Percentiles rank a stretch among this genome's conserved stretches.
Conservation (phyloP, 306 rosid species). For the Rosa multiflora region DNA sequence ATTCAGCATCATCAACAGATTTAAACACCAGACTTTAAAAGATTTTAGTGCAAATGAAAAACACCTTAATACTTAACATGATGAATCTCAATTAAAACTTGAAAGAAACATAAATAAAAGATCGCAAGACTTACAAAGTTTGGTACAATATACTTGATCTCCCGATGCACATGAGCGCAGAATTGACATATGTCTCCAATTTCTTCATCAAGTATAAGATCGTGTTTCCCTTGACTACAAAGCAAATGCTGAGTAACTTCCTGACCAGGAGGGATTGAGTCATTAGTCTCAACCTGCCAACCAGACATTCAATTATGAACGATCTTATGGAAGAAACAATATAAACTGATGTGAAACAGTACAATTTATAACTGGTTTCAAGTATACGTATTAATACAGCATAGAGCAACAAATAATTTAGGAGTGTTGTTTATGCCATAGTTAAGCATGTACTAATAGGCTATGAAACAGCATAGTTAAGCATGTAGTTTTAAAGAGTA, state of each 20-base stretch:
- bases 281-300: conserved; percentile 36
- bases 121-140: conserved; percentile 45
- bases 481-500: too few species aligned
- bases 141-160: conserved; percentile 41
- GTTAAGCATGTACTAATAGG: neutral
- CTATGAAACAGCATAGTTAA: too few species aligned
- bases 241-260: conserved; percentile 13
- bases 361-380: neutral
- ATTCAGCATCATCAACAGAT: neutral
- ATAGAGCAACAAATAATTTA: neutral
- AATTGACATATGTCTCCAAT: conserved; percentile 40
- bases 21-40: too few species aligned
- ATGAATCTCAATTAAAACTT: neutral
- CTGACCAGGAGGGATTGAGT: neutral
- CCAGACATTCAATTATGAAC: conserved; percentile 7
- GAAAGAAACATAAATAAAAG: neutral
- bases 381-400: neutral
- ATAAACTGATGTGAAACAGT: neutral
- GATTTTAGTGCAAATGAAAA: neutral
- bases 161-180: conserved; percentile 39
- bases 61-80: neutral
- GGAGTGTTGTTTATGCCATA: neutral
- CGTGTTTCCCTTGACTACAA: conserved; percentile 51
- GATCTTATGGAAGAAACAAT: too few species aligned
- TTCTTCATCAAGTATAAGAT: conserved; percentile 40